Evolutionary conservation across 208 protist species (phyloP).

Genomic region (Crithidia fasciculata): DNA sequence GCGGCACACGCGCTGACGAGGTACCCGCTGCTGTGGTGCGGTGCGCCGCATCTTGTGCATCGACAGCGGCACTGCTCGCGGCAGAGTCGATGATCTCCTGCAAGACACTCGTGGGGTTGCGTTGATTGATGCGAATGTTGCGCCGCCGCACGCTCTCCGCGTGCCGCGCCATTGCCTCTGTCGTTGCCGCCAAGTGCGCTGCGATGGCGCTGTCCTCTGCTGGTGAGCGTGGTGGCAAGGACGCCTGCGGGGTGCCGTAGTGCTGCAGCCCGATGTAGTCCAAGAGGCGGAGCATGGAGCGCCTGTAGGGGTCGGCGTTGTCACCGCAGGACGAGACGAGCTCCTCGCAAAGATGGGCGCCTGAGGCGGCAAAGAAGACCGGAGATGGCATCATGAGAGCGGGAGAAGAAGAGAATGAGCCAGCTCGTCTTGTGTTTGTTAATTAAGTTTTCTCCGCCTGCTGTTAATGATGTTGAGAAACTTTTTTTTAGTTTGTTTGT

Average conservation of each 20-base stretch:
- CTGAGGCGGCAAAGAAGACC: not conserved
- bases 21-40: not conserved
- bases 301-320: constrained; percentile 57
- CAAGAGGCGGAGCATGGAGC: constrained; percentile 62
- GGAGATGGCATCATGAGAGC: not conserved
- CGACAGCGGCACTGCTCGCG: not conserved
- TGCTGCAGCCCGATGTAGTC: constrained; percentile 57
- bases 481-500: not conserved
- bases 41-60: not conserved
- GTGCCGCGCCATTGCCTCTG: constrained; percentile 16
- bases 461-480: too few species aligned
- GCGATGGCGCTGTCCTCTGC: constrained; percentile 37
- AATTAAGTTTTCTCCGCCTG: not conserved
- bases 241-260: constrained; percentile 50
- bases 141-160: constrained; percentile 31
- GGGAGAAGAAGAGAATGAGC: not conserved
- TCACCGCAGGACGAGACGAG: constrained; percentile 20
- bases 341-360: constrained; percentile 4
- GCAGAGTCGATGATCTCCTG: constrained; percentile 8
- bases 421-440: not conserved
- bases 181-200: constrained; percentile 16
- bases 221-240: constrained; percentile 42
- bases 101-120: constrained; percentile 16
- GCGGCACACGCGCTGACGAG: constrained; percentile 10
- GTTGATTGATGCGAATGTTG: constrained; percentile 26